Evolutionary conservation across 192 early-diverging fungal species (phyloP), one percentile per base, ranked within the genome.

Genomic region (Backusella sp.): DNA sequence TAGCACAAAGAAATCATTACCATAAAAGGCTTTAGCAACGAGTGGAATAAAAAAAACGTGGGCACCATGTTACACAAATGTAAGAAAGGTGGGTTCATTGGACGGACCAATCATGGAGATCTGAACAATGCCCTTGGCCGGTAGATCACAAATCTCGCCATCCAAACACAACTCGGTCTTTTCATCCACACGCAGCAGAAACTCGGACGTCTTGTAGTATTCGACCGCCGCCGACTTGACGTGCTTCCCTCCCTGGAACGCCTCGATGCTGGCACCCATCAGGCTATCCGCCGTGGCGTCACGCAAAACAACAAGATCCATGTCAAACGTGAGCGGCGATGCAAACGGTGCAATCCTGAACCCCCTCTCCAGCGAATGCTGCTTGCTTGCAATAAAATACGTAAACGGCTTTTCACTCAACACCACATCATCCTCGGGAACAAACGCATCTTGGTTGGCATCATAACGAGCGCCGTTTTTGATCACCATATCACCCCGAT

Each of bases 301-400:
- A 67, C 83, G 79, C 9, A 88, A 70, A 8, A 73, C 67, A 6
- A 88, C 19, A 11, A 88, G 67, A 59, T 88, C 86, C 71, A 88
- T 80, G 73, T 83, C 84, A 1, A 82, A 75, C 8, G 80, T 76
- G 1, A 77, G 71, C 9, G 83, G 77, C 0, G 77, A 80, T 39
- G 86, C 86, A 39, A 86, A 80, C 1, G 86, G 86, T 1, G 83
- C 76, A 15, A 85, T 82, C 0, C 72, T 81, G 44, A 88, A 88
- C 17, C 86, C 86, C 8, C 82, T 85, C 68, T 88, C 86, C 30
- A 88, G 44, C 0, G 76, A 81, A 15, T 81, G 76, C 56, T 86
- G 85, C 62, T 88, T 88, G 12, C 78, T 79, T 14, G 74, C 76
- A 65, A 88, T 28, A 21, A 88, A 77, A 52, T 88, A 88, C 0